Percentiles rank a stretch among this genome's conserved stretches.
Conservation (phyloP, 2,329 filamentous ascomycete genomes). For the Albifimbria verrucaria region DNA sequence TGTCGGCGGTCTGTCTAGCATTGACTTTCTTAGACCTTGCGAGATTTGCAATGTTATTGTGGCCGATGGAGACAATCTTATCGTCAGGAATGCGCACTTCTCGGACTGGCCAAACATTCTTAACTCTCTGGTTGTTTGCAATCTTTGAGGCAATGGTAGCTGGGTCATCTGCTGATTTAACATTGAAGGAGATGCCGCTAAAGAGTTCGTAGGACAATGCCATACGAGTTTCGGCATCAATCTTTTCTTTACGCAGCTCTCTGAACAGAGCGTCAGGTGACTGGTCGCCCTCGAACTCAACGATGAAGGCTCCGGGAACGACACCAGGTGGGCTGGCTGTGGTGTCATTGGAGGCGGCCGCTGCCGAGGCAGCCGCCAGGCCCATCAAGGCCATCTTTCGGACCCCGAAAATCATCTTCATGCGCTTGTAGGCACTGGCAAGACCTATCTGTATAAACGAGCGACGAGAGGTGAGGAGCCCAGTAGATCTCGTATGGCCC, state of each 20-base stretch:
- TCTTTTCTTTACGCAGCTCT: slow-evolving; percentile 11
- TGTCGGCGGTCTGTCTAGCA: slow-evolving; percentile 7
- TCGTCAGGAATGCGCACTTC: slow-evolving; percentile 15
- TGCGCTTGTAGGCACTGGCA: background rate
- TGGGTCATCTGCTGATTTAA: slow-evolving; percentile 21
- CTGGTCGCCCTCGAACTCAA: slow-evolving; percentile 17
- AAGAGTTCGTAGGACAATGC: slow-evolving; percentile 17
- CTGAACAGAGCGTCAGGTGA: slow-evolving; percentile 12
- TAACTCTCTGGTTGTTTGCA: slow-evolving; percentile 17
- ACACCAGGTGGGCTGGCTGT: background rate
- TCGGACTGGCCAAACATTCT: slow-evolving; percentile 25
- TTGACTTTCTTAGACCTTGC: background rate
- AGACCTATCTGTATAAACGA: background rate
- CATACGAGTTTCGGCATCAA: slow-evolving; percentile 15
- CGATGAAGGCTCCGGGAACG: slow-evolving; percentile 20
- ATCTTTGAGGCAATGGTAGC: slow-evolving; percentile 18
- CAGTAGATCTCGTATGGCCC: background rate
- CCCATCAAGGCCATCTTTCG: background rate
- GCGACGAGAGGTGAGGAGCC: background rate
- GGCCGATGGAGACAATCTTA: slow-evolving; percentile 9
- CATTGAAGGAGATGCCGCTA: slow-evolving; percentile 17
- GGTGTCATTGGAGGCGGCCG: background rate
- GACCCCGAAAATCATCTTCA: background rate
- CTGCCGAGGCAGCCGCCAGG: background rate
- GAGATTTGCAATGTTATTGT: slow-evolving; percentile 10